Evolutionary conservation across 768 basidiomycete species (phyloP), one percentile per base, ranked within the genome.

Genomic region (Suillus subalutaceus): DNA sequence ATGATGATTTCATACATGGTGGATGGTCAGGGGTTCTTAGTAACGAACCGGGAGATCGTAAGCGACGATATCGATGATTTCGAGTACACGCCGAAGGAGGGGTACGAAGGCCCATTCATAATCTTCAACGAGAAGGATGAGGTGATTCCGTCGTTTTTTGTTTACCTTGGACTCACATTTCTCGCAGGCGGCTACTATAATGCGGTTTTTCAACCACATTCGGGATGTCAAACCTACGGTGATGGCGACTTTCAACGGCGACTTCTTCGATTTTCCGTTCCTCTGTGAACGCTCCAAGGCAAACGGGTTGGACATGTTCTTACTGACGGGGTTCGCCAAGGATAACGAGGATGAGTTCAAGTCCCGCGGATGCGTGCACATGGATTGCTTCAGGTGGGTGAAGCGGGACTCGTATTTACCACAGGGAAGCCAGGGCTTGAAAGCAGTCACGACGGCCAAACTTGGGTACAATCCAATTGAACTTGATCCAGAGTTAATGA

Each of bases 1-100:
- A 99, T 99, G 97, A 99, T 99, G 97, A 99, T 99, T 69, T 99
- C 97, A 53, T 99, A 99, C 79, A 99, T 99, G 96, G 83, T 99
- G 20, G 97, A 99, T 75, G 97, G 96, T 0, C 94, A 96, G 77
- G 97, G 97, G 0, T 99, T 92, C 74, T 86, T 99, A 67, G 98
- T 99, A 78, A 97, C 95, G 26, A 99, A 99, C 72, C 86, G 97
- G 52, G 97, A 99, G 70, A 98, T 99, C 61, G 94, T 99, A 66
- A 90, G 91, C 67, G 96, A 98, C 74, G 94, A 99, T 73, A 98
- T 99, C 67, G 96, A 97, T 52, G 93, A 99, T 75, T 99, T 99
- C 72, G 97, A 99, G 76, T 99, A 99, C 75, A 99, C 97, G 0
- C 97, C 97, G 1, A 99, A 95, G 77, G 94, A 96, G 62, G 97